Percentiles rank a stretch among this genome's conserved stretches.
These are phyloP conservation scores for Micromonas pusilla DNA, from an alignment of 139 green algal genomes.

Conservation along the genomic window DNA sequence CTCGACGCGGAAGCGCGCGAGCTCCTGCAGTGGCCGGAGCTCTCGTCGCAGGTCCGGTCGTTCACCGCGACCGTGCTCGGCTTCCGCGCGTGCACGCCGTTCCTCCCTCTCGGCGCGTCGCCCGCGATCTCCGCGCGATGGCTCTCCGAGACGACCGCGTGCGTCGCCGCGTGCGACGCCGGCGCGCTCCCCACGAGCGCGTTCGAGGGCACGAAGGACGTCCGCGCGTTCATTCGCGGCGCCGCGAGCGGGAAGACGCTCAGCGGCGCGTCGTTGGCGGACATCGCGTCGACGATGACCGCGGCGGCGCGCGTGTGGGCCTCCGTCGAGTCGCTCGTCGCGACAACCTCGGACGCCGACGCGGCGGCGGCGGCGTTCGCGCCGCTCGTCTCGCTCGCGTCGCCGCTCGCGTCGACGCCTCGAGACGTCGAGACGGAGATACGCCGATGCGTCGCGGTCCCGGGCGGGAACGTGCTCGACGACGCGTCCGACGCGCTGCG, in stretches of 20 bases:
- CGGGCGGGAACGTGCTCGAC: not conserved
- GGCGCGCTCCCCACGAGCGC: not conserved
- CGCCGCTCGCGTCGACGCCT: not conserved
- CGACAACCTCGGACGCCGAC: not conserved
- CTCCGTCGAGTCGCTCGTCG: not conserved
- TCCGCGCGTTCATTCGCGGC: not conserved
- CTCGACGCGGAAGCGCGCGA: not conserved
- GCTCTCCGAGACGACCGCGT: slow-evolving; percentile 1
- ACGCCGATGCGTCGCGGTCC: not conserved
- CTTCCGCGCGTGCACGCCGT: not conserved
- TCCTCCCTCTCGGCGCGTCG: not conserved
- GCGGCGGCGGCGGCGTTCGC: not conserved
- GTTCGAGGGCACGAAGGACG: slow-evolving; percentile 8
- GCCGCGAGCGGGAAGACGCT: not conserved
- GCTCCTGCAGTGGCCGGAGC: slow-evolving; percentile 5
- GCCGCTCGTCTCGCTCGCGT: not conserved
- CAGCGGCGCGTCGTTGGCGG: not conserved
- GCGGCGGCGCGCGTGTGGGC: not conserved
- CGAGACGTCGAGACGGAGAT: not conserved
- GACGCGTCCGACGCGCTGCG: slow-evolving; percentile 10
- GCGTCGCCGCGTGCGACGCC: not conserved
- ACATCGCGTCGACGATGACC: not conserved
- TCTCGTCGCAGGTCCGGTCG: not conserved
- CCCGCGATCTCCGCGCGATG: not conserved
- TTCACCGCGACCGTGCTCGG: not conserved